Evolutionary conservation across 257 asterid genomes (phyloP).

Genomic region (Solanum piurae): DNA sequence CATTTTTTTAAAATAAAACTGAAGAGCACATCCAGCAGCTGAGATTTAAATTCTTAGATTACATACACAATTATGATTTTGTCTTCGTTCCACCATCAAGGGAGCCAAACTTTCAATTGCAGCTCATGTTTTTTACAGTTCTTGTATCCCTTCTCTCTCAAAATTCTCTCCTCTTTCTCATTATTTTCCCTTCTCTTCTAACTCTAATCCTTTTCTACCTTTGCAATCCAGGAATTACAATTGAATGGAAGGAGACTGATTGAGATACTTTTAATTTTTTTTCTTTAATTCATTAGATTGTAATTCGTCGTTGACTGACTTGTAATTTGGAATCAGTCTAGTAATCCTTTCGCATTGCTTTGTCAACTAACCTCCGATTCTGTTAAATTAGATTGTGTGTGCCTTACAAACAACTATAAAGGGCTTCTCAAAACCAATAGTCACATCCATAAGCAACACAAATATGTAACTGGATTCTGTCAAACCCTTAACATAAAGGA

Average conservation of each 20-base stretch:
- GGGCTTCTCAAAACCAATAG: not conserved
- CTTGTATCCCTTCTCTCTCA: not conserved
- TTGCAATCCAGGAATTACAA: not conserved
- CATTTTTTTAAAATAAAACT: not conserved
- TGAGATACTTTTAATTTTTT: not conserved
- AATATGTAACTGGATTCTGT: not conserved
- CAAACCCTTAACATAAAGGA: not conserved
- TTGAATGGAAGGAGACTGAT: not conserved
- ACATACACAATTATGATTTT: not conserved
- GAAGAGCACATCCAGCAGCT: not conserved
- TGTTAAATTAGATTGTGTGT: not conserved
- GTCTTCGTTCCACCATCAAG: not conserved
- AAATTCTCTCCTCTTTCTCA: not conserved
- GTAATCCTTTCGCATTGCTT: not conserved
- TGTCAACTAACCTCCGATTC: not conserved
- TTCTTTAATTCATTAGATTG: not conserved
- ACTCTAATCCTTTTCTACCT: not conserved
- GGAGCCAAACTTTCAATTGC: not conserved
- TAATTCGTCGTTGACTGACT: not conserved
- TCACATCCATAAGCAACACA: not conserved
- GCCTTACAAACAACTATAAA: not conserved
- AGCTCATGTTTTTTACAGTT: not conserved
- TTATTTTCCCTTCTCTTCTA: not conserved
- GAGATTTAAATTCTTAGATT: not conserved
- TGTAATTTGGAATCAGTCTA: not conserved